A percentile compares a stretch with the other conserved stretches of the same genome.
Evolutionary conservation across 2,329 filamentous ascomycete species (phyloP).

Genomic region (Aspergillus novofumigatus): DNA sequence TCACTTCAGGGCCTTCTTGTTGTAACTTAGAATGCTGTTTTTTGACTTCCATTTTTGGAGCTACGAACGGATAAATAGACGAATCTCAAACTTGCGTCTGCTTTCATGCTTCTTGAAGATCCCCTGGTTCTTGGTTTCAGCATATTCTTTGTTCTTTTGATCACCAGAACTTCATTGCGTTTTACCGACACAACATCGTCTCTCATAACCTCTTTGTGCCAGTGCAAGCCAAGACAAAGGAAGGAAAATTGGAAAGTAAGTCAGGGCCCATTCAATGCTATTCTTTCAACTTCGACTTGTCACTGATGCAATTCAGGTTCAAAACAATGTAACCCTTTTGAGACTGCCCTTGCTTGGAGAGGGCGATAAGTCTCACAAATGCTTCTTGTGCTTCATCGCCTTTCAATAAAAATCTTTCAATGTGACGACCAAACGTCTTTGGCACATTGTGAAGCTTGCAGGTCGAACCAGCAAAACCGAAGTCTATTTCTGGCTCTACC

Average conservation of each 20-base stretch:
- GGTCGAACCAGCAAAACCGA: neutral
- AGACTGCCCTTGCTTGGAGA: neutral
- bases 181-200: neutral
- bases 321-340: neutral
- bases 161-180: neutral
- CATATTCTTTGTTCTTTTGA: conserved; percentile 1
- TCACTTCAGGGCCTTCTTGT: neutral
- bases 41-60: neutral
- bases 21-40: neutral
- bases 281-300: neutral
- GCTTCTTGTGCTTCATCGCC: neutral
- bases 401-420: neutral
- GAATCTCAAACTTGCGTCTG: neutral
- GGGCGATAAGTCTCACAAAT: neutral
- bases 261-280: neutral
- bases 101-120: neutral
- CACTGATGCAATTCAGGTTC: neutral
- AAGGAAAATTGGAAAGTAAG: neutral
- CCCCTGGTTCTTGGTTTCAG: conserved; percentile 9
- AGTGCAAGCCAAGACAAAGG: neutral
- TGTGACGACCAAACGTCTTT: neutral
- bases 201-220: neutral
- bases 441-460: neutral
- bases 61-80: neutral
- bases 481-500: neutral